Evolutionary conservation across 768 basidiomycete species (phyloP).

Genomic region (Amanita inopinata): DNA sequence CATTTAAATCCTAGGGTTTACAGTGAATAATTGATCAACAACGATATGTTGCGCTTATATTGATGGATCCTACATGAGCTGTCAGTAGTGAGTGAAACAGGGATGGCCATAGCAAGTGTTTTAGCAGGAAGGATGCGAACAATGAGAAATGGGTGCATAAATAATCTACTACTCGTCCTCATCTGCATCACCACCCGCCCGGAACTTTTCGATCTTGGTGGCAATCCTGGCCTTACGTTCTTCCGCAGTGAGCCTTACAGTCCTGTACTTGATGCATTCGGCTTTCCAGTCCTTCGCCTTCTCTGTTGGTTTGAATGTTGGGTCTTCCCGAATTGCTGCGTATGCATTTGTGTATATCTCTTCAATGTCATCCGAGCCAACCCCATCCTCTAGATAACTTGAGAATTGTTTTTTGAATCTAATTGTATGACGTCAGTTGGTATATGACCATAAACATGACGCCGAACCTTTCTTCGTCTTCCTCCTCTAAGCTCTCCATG

Average conservation of each 20-base stretch:
- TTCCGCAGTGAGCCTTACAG: slow-evolving; percentile 57
- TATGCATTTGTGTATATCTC: slow-evolving; percentile 92
- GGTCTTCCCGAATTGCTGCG: slow-evolving; percentile 93
- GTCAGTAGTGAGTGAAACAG: too few relatives aligned
- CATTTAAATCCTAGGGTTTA: too few relatives aligned
- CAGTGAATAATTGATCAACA: too few relatives aligned
- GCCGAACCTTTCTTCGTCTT: slow-evolving; percentile 89
- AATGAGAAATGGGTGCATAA: slow-evolving; percentile 13
- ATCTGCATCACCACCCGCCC: slow-evolving; percentile 50
- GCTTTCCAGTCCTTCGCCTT: slow-evolving; percentile 90
- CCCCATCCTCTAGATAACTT: slow-evolving; percentile 87
- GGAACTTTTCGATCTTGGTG: slow-evolving; percentile 85
- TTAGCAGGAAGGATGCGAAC: slow-evolving; percentile 8
- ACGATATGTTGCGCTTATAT: too few relatives aligned
- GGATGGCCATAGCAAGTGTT: slow-evolving; percentile 5
- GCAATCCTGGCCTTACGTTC: slow-evolving; percentile 77
- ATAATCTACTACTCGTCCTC: slow-evolving; percentile 49
- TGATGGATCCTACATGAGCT: too few relatives aligned
- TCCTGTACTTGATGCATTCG: slow-evolving; percentile 66
- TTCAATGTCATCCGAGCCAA: slow-evolving; percentile 95
- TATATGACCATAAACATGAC: not conserved
- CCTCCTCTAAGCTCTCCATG: slow-evolving; percentile 99
- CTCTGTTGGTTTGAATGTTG: slow-evolving; percentile 79
- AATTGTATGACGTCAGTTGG: not conserved
- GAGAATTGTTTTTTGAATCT: slow-evolving; percentile 98